Conservation (phyloP, 2,329 filamentous ascomycete genomes). For the Penicillium crustosum region DNA sequence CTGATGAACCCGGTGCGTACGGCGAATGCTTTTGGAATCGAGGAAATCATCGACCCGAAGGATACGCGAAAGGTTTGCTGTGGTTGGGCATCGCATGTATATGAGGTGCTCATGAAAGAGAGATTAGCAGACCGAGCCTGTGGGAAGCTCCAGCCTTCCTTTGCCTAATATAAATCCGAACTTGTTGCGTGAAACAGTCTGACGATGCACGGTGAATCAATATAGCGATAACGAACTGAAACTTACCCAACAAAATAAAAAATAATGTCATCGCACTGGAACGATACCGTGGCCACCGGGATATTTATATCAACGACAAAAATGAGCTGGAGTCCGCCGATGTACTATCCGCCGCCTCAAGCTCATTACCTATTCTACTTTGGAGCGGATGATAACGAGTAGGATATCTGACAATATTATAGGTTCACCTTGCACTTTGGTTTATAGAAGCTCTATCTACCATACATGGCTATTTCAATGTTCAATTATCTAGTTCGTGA, state of each 20-base stretch:
- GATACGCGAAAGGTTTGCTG: constrained; percentile 57
- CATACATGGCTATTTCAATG: not conserved
- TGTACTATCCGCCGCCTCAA: not conserved
- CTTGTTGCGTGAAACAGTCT: not conserved
- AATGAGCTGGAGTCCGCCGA: not conserved
- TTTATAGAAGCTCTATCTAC: not conserved
- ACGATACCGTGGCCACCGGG: not conserved
- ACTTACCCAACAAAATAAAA: not conserved
- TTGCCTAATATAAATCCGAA: constrained; percentile 43
- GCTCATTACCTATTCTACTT: not conserved
- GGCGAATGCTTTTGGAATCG: constrained; percentile 62
- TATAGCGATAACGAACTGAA: not conserved
- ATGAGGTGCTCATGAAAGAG: constrained; percentile 53
- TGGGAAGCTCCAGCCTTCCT: constrained; percentile 46
- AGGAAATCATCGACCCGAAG: constrained; percentile 65
- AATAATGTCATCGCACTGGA: not conserved
- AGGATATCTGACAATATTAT: not conserved
- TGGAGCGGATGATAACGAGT: not conserved
- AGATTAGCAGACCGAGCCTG: constrained; percentile 46
- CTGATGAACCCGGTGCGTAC: constrained; percentile 66
- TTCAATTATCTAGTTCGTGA: not conserved
- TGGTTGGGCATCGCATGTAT: constrained; percentile 58
- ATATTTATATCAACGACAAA: not conserved
- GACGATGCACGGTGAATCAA: too few species aligned
- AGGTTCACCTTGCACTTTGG: too few species aligned